Conservation (phyloP, 768 basidiomycete genomes). For the Tremella mesenterica region DNA sequence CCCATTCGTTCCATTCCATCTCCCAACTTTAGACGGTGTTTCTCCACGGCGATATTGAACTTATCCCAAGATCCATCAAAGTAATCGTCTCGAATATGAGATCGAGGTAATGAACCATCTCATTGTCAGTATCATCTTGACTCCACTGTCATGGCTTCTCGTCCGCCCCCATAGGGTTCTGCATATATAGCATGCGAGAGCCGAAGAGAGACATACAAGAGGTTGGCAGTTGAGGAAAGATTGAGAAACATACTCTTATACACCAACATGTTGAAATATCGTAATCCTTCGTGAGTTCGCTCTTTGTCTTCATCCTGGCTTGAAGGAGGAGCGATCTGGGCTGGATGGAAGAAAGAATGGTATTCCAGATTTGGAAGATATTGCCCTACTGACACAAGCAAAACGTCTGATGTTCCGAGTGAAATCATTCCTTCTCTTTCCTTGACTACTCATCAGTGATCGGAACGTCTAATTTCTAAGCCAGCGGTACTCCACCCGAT, state of each 20-base stretch:
- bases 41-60: slow-evolving; percentile 58
- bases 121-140: no score
- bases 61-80: slow-evolving; percentile 56
- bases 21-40: slow-evolving; percentile 9
- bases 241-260: slow-evolving; percentile 58
- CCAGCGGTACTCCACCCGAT: no score
- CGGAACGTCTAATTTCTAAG: background rate
- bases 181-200: no score
- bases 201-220: no score
- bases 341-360: slow-evolving; percentile 48
- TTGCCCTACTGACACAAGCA: slow-evolving; percentile 59
- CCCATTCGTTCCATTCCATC: slow-evolving; percentile 48
- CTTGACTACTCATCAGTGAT: slow-evolving; percentile 49
- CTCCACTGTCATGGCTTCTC: no score
- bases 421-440: slow-evolving; percentile 71
- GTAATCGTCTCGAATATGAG: slow-evolving; percentile 62
- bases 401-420: slow-evolving; percentile 78
- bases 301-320: slow-evolving; percentile 49
- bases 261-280: slow-evolving; percentile 79
- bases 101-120: slow-evolving; percentile 64
- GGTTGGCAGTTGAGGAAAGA: no score
- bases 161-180: no score
- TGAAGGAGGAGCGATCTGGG: slow-evolving; percentile 62
- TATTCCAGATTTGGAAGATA: slow-evolving; percentile 46
- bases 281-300: slow-evolving; percentile 8